Percentiles rank a stretch among this genome's conserved stretches.
Evolutionary conservation across 169 alveolate genomes (phyloP).

Genomic region (Plasmodium cynomolgi): DNA sequence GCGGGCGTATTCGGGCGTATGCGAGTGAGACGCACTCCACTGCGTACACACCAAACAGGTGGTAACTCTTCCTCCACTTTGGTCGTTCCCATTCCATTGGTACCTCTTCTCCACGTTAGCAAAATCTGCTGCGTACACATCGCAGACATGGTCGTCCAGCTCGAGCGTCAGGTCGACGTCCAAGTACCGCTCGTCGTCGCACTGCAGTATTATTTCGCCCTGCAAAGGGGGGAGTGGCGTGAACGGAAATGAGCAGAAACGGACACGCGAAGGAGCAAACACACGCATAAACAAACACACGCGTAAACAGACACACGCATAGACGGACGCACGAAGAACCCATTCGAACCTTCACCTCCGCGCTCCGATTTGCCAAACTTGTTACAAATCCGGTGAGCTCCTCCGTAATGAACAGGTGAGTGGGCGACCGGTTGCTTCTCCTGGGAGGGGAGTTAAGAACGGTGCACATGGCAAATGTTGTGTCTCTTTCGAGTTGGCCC

Average conservation of each 20-base stretch:
- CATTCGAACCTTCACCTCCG: constrained; percentile 28
- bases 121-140: constrained; percentile 11
- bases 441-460: background rate
- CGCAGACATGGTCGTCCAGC: constrained; percentile 1
- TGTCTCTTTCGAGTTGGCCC: background rate
- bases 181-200: constrained; percentile 13
- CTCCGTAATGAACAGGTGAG: constrained; percentile 1
- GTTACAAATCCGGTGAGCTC: constrained; percentile 40
- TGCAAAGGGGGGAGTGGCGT: background rate
- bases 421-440: background rate
- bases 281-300: too few relatives aligned
- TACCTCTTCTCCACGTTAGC: constrained; percentile 12
- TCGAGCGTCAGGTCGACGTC: constrained; percentile 16
- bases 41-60: background rate
- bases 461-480: background rate
- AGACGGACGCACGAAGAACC: background rate
- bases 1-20: background rate
- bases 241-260: background rate
- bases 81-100: background rate
- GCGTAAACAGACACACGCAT: background rate
- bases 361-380: background rate
- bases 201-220: constrained; percentile 35
- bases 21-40: background rate
- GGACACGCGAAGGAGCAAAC: too few relatives aligned
- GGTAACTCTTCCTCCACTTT: background rate